These are phyloP conservation scores for Tephrocybe rancida DNA, from an alignment of 768 basidiomycete species.

Conservation along the genomic window DNA sequence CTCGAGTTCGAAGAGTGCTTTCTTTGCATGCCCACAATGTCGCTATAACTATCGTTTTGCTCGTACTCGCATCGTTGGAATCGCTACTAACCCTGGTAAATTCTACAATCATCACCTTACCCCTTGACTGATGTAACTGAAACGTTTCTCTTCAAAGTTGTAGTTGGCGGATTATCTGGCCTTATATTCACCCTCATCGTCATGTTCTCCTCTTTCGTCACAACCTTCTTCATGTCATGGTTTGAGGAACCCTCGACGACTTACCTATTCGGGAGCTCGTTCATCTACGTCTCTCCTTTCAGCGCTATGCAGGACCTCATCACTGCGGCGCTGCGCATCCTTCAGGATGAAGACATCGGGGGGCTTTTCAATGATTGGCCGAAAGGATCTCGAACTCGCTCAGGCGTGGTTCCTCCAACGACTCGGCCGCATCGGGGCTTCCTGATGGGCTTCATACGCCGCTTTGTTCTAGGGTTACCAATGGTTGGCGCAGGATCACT, in stretches of 20 bases:
- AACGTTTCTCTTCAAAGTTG: conserved; percentile 42
- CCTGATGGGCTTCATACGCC: conserved; percentile 57
- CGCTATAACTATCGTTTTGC: conserved; percentile 77
- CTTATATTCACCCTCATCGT: conserved; percentile 67
- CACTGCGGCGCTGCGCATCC: conserved; percentile 60
- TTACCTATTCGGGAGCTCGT: conserved; percentile 42
- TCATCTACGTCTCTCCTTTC: conserved; percentile 51
- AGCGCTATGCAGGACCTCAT: conserved; percentile 64
- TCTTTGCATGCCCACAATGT: conserved; percentile 83
- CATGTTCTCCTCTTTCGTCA: conserved; percentile 69
- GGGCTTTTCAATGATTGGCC: conserved; percentile 37
- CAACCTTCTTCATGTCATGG: conserved; percentile 63
- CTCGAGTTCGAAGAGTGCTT: conserved; percentile 63
- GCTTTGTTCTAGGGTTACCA: conserved; percentile 79
- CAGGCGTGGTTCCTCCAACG: conserved; percentile 16
- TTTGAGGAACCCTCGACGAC: conserved; percentile 55
- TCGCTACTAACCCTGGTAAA: conserved; percentile 78
- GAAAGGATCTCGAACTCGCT: conserved; percentile 9
- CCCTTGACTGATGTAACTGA: conserved; percentile 5
- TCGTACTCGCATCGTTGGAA: conserved; percentile 67
- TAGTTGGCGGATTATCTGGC: conserved; percentile 62
- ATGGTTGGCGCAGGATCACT: conserved; percentile 77
- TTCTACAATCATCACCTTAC: conserved; percentile 9
- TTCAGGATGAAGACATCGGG: conserved; percentile 55
- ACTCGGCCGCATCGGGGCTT: conserved; percentile 35